A percentile compares a stretch with the other conserved stretches of the same genome.
Conservation (phyloP, 2,329 filamentous ascomycete species). For the Phialophora chinensis region DNA sequence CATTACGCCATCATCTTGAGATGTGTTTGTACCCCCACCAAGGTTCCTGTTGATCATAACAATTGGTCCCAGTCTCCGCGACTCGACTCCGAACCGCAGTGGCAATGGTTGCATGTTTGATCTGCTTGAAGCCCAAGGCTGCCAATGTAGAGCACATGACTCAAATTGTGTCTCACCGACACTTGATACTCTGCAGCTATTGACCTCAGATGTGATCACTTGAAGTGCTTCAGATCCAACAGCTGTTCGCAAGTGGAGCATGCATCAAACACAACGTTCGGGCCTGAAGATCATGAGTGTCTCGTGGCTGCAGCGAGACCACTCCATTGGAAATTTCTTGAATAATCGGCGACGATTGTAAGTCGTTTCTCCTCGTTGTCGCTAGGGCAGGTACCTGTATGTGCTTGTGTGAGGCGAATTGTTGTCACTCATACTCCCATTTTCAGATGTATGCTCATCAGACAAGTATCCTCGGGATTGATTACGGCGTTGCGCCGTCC, state of each 20-base stretch:
- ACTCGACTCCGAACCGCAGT: background rate
- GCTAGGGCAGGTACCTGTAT: background rate
- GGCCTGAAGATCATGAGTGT: slow-evolving; percentile 10
- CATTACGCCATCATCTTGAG: slow-evolving; percentile 5
- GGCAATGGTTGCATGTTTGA: slow-evolving; percentile 1
- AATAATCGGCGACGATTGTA: background rate
- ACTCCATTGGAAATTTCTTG: background rate
- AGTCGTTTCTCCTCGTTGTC: background rate
- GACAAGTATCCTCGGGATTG: background rate
- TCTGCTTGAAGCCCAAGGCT: background rate
- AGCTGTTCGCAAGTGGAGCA: background rate
- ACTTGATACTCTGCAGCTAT: slow-evolving; percentile 2
- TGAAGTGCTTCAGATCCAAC: slow-evolving; percentile 14
- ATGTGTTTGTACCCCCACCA: slow-evolving; percentile 8
- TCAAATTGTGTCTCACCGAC: slow-evolving; percentile 19
- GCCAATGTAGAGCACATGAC: slow-evolving; percentile 8
- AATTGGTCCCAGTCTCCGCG: slow-evolving; percentile 8
- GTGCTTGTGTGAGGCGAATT: background rate
- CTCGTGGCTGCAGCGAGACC: slow-evolving; percentile 9
- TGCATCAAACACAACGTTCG: background rate
- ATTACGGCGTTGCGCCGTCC: background rate
- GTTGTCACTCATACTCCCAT: background rate
- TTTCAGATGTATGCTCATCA: background rate
- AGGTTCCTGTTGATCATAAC: background rate
- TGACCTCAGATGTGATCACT: background rate